Evolutionary conservation across 257 asterid species (phyloP), one percentile per base, ranked within the genome.

Genomic region (Forsythia viridissima): DNA sequence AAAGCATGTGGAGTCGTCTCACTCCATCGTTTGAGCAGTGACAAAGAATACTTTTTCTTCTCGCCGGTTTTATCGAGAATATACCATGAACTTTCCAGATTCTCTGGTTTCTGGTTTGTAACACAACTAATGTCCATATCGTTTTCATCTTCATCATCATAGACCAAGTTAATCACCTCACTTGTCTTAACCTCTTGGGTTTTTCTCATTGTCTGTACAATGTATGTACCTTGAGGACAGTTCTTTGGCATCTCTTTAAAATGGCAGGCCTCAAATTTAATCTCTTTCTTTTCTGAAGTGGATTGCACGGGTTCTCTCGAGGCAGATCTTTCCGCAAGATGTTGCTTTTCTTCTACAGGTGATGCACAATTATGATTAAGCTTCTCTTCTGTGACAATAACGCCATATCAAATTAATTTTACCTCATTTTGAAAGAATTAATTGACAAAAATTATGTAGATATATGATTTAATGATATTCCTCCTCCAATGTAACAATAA

Each of bases 21-120:
- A 15, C 72, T 82, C 89, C 86, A 90, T 0, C 34, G 6, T 75
- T 80, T 85, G 78, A 91, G 81, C 70, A 85, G 1, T 3, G 85
- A 65, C 68, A 83, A 13, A 2, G 86, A 24, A 78, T 75, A 84
- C 71, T 30, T 81, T 8, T 18, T 57, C n/a, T 4, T 80, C 69
- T 75, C 73, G 6, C 89, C 89, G 37, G 46, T 12, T 38, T 87
- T 83, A 18, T 84, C 84, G 16, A 24, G 70, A 24, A 87, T 6
- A 43, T 72, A 73, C 91, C 89, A 85, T 15, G 37, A 67, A 4
- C 51, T 73, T 55, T 80, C 72, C 46, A 73, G 71, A 71, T 78
- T 77, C 68, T 83, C 84, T 0, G 9, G 13, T 2, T 34, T 74
- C 71, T 46, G 57, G 41, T 57, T 39, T 52, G 59, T 57, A 18